A percentile compares a stretch with the other conserved stretches of the same genome.
Conservation (phyloP, 805 yeast species). For the Clavispora carvajalis region DNA sequence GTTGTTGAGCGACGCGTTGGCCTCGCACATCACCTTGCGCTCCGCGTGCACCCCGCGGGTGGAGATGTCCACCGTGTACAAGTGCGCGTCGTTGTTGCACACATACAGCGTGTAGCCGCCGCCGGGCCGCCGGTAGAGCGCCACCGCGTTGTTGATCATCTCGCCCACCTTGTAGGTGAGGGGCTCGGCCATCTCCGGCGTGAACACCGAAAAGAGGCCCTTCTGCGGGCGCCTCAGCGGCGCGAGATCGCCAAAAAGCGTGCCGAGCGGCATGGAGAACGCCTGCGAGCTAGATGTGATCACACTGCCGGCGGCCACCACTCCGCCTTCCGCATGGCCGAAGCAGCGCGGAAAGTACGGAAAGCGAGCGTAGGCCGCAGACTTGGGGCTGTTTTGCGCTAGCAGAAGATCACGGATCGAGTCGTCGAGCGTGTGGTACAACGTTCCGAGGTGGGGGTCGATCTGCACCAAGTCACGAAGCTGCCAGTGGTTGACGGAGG, state of each 20-base stretch:
- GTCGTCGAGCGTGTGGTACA: conserved; percentile 57
- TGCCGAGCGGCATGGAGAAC: conserved; percentile 20
- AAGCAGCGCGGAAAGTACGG: conserved; percentile 70
- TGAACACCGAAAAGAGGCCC: conserved; percentile 61
- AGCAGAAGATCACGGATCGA: conserved; percentile 30
- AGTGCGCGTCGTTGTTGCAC: conserved; percentile 77
- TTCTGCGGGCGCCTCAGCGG: conserved; percentile 35
- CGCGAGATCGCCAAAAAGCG: conserved; percentile 9
- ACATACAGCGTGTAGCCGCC: conserved; percentile 50
- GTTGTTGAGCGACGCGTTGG: conserved; percentile 70
- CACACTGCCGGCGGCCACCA: conserved; percentile 44
- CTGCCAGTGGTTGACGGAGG: conserved; percentile 65
- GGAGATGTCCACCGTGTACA: conserved; percentile 59
- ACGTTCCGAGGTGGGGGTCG: conserved; percentile 35
- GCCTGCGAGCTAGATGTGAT: conserved; percentile 35
- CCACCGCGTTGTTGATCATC: conserved; percentile 76
- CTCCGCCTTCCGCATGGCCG: conserved; percentile 46
- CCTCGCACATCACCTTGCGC: conserved; percentile 38
- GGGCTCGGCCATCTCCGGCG: conserved; percentile 42
- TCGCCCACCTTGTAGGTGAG: conserved; percentile 64
- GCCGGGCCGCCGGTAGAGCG: conserved; percentile 37
- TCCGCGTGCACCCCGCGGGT: conserved; percentile 41
- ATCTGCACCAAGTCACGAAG: conserved; percentile 66
- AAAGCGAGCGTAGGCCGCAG: conserved; percentile 39
- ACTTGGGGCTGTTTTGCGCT: conserved; percentile 1